Percentiles rank a stretch among this genome's conserved stretches.
Evolutionary conservation across 805 yeast genomes (phyloP).

Genomic region (Zygoascus tannicola): DNA sequence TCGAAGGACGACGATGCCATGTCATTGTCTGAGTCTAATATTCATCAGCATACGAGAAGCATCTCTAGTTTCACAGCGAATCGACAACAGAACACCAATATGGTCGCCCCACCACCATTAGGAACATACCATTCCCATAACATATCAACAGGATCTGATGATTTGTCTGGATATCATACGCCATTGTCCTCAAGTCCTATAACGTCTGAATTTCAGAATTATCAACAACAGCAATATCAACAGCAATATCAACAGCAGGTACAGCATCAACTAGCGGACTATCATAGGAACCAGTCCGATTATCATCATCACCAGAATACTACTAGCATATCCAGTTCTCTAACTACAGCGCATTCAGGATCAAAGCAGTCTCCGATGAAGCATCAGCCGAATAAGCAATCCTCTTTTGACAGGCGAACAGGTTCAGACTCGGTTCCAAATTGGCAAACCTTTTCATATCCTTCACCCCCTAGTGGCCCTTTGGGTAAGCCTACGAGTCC

Average conservation of each 20-base stretch:
- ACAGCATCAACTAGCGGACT: background rate
- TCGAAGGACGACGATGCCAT: slow-evolving; percentile 10
- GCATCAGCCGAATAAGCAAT: too few species aligned
- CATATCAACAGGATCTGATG: background rate
- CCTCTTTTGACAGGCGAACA: background rate
- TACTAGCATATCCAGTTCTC: background rate
- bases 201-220: background rate
- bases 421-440: background rate
- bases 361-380: too few species aligned
- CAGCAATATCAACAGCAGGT: background rate
- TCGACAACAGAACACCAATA: background rate
- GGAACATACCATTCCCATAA: background rate
- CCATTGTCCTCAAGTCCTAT: background rate
- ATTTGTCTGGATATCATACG: background rate
- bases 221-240: background rate
- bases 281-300: background rate
- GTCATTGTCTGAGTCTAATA: background rate
- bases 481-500: background rate
- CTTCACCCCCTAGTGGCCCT: background rate
- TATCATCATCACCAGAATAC: background rate
- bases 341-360: background rate
- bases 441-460: background rate
- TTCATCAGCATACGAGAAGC: background rate
- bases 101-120: background rate
- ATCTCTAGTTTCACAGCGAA: slow-evolving; percentile 1